Evolutionary conservation across 306 rosid species (phyloP), one percentile per base, ranked within the genome.

Genomic region (Vicia sativa): DNA sequence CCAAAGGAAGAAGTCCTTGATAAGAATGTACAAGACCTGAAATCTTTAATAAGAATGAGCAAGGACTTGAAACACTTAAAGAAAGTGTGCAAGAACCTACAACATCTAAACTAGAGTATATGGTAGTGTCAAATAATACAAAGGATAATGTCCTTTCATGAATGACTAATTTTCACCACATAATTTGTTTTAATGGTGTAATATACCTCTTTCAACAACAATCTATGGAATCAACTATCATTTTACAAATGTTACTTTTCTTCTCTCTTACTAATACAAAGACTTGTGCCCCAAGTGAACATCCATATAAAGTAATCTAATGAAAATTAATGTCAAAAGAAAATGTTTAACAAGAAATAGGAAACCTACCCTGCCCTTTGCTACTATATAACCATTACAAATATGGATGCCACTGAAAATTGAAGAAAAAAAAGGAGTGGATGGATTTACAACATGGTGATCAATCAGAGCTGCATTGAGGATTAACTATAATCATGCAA

Each of bases 401-500:
- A 39, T 19, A 60, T 42, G 78, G 73, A 72, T 75, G 82, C 57
- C 67, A 75, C 78, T 65, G 61, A 75, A 63, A 59, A 65, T n/a
- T 35, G 35, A n/a, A 5, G 43, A 53, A 45, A 57, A 28, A 39
- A 13, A 7, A 29, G 64, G 7, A 15, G 23, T 53, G 67, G 70
- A 68, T 38, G 82, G 80, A 87, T 87, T 78, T 85, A 85, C 89
- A 89, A 23, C 18, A 49, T 65, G 82, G 78, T 62, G 52, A 68
- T 72, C 54, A 67, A 71, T 38, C 35, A 55, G 56, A 55, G 56
- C 62, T 39, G 74, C 69, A 78, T 39, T 16, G 61, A 58, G 62
- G 31, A 63, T 57, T 66, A 79, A 18, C 3, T 44, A 73, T 73
- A 88, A 26, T 92, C 96, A 78, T 74, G 88, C 71, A 90, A 87